Conservation (phyloP, 305 asterid species). For the Fraxinus angustifolia region DNA sequence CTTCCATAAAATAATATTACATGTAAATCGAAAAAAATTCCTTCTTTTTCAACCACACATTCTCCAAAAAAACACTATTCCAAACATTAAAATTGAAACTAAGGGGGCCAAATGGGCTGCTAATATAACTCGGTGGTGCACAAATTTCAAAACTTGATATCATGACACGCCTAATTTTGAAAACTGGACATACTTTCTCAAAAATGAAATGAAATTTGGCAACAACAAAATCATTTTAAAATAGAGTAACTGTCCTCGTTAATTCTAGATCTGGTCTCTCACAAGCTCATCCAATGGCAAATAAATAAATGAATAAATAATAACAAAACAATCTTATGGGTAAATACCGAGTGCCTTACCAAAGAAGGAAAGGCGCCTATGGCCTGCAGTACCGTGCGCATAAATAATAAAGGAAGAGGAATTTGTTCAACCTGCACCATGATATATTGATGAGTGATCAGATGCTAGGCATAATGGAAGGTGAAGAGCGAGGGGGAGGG, state of each 20-base stretch:
- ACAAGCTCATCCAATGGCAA: conserved; percentile 20
- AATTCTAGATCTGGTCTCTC: conserved; percentile 1
- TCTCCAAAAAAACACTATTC: neutral
- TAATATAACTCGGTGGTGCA: neutral
- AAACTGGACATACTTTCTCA: neutral
- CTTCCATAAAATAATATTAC: neutral
- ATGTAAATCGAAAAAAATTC: no score
- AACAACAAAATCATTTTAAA: neutral
- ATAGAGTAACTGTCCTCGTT: neutral
- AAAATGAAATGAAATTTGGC: conserved; percentile 9
- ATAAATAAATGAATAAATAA: neutral
- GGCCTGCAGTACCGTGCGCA: conserved; percentile 98
- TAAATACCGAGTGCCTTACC: conserved; percentile 46
- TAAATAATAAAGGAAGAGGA: conserved; percentile 89
- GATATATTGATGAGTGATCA: conserved; percentile 21
- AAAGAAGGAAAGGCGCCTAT: conserved; percentile 90
- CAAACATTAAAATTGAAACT: neutral
- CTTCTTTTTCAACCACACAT: neutral
- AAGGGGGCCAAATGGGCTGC: neutral
- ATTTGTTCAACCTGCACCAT: conserved; percentile 89
- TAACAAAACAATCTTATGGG: conserved; percentile 15
- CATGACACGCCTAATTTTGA: conserved; percentile 1
- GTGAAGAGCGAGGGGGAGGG: neutral
- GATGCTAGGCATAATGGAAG: conserved; percentile 11
- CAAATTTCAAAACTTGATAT: neutral